Evolutionary conservation across 164 flowering plant species (phyloP).

Genomic region (Paratinospora sagittata): DNA sequence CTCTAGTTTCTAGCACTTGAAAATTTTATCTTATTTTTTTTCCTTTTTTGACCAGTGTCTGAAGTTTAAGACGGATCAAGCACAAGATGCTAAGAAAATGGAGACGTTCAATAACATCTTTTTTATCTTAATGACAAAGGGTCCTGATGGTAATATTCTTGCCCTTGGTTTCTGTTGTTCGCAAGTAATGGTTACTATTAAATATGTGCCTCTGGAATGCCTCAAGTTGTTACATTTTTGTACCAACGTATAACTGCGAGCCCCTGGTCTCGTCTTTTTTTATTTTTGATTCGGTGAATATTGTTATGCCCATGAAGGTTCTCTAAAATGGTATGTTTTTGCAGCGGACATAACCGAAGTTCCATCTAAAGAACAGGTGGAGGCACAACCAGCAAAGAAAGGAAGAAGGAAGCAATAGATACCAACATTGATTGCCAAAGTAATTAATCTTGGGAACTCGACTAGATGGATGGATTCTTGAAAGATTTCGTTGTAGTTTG

Average conservation of each 20-base stretch:
- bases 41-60: conserved; percentile 52
- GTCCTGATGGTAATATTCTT: conserved; percentile 71
- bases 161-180: background rate
- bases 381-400: conserved; percentile 67
- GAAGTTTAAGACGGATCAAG: conserved; percentile 93
- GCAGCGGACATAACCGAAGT: conserved; percentile 82
- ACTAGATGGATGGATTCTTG: background rate
- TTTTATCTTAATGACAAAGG: conserved; percentile 87
- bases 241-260: background rate
- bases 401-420: conserved; percentile 82
- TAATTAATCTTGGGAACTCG: no score
- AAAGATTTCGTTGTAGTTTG: background rate
- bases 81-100: conserved; percentile 97
- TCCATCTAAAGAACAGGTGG: conserved; percentile 70
- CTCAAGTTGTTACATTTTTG: background rate
- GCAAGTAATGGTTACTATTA: background rate
- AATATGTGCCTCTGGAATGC: background rate
- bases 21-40: background rate
- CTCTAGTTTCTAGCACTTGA: background rate
- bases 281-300: background rate
- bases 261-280: background rate
- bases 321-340: conserved; percentile 13
- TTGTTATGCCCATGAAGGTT: background rate
- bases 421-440: background rate
- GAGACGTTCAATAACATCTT: conserved; percentile 92